Percentiles rank a stretch among this genome's conserved stretches.
Evolutionary conservation across 1,284 basidiomycete genomes (phyloP).

Genomic region (Ceratobasidium sp.): DNA sequence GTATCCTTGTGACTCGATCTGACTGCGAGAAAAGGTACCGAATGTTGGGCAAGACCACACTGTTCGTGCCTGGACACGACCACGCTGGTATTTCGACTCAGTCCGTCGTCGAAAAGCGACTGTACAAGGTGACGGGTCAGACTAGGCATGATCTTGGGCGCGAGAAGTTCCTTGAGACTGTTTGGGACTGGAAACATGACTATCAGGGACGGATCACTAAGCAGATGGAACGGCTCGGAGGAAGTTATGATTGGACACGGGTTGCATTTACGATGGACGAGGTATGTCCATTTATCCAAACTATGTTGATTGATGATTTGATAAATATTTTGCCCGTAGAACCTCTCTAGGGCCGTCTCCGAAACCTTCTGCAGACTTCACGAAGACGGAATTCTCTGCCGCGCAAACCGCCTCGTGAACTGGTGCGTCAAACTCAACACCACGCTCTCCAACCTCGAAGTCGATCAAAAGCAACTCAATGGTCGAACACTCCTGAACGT

Average conservation of each 20-base stretch:
- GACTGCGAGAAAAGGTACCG: slow-evolving; percentile 72
- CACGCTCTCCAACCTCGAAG: slow-evolving; percentile 96
- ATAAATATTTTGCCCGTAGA: no score
- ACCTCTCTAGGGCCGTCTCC: slow-evolving; percentile 85
- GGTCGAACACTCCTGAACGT: slow-evolving; percentile 91
- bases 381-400: slow-evolving; percentile 94
- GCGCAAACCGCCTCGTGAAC: slow-evolving; percentile 97
- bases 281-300: no score
- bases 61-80: slow-evolving; percentile 96
- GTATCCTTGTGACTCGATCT: slow-evolving; percentile 2
- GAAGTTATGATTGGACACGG: slow-evolving; percentile 93
- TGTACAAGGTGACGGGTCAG: slow-evolving; percentile 85
- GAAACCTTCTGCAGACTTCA: slow-evolving; percentile 93
- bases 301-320: no score
- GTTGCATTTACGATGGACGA: slow-evolving; percentile 97
- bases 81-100: slow-evolving; percentile 99
- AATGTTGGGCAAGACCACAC: slow-evolving; percentile 92
- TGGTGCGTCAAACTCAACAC: slow-evolving; percentile 99
- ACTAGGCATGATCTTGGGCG: slow-evolving; percentile 94
- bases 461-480: slow-evolving; percentile 91
- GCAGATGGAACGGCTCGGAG: slow-evolving; percentile 90
- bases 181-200: slow-evolving; percentile 97
- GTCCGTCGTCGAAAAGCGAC: slow-evolving; percentile 94
- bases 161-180: slow-evolving; percentile 90
- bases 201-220: slow-evolving; percentile 93